Conservation (phyloP, 2,329 filamentous ascomycete genomes). For the Pseudopithomyces maydicus region DNA sequence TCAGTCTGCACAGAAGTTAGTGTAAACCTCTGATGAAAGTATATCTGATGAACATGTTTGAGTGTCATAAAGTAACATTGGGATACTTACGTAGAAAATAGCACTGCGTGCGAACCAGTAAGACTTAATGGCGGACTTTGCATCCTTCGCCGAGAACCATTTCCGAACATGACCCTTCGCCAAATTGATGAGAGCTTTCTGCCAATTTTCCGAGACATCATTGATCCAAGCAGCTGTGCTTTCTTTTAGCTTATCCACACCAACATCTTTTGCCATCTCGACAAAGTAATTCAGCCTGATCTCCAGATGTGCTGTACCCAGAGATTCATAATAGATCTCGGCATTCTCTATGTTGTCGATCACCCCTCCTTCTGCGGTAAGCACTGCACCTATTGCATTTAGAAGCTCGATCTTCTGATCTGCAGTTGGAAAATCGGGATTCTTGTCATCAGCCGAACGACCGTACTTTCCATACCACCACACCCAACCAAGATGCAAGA, state of each 20-base stretch:
- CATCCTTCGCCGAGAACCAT: neutral
- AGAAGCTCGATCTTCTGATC: slow-evolving; percentile 1
- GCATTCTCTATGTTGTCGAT: neutral
- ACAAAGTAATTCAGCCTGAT: neutral
- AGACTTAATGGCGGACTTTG: neutral
- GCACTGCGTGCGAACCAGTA: neutral
- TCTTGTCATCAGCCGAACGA: neutral
- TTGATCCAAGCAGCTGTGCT: neutral
- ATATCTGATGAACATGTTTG: neutral
- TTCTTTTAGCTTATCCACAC: neutral
- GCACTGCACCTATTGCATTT: neutral
- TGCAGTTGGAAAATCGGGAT: neutral
- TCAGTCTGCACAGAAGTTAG: neutral
- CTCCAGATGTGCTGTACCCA: neutral
- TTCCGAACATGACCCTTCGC: neutral
- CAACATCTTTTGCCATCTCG: neutral
- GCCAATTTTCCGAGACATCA: neutral
- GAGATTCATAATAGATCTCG: neutral
- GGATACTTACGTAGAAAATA: neutral
- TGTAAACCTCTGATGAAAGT: neutral
- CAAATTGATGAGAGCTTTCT: neutral
- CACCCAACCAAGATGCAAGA: slow-evolving; percentile 5
- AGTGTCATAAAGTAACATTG: neutral
- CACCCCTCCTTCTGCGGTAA: neutral
- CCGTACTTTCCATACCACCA: slow-evolving; percentile 1